Evolutionary conservation across 2,329 filamentous ascomycete species (phyloP).

Genomic region (Fusarium sp.): DNA sequence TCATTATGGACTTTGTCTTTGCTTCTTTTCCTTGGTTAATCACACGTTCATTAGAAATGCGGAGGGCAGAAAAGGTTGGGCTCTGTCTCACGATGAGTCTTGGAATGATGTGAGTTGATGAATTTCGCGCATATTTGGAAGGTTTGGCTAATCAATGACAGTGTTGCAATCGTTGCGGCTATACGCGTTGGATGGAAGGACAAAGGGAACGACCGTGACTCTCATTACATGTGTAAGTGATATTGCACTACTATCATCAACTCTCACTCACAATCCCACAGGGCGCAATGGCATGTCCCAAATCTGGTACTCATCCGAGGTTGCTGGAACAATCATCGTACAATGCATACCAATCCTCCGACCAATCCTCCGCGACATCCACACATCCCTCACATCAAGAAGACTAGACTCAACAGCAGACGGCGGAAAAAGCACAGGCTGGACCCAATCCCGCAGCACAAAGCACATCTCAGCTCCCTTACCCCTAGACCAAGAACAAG

Average conservation of each 20-base stretch:
- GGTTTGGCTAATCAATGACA: slow-evolving; percentile 23
- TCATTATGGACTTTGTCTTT: slow-evolving; percentile 66
- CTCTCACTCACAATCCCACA: neutral
- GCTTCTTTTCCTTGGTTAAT: slow-evolving; percentile 64
- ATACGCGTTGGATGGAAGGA: slow-evolving; percentile 63
- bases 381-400: slow-evolving; percentile 41
- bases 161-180: slow-evolving; percentile 61
- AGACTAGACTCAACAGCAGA: slow-evolving; percentile 34
- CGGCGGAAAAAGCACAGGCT: slow-evolving; percentile 34
- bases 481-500: slow-evolving; percentile 6
- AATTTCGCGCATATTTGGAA: neutral
- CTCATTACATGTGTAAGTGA: slow-evolving; percentile 59
- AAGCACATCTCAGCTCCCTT: slow-evolving; percentile 34
- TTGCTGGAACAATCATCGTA: slow-evolving; percentile 66
- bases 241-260: neutral
- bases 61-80: slow-evolving; percentile 61
- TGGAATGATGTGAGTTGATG: slow-evolving; percentile 56
- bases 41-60: slow-evolving; percentile 61
- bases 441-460: slow-evolving; percentile 38
- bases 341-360: slow-evolving; percentile 66
- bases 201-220: slow-evolving; percentile 58
- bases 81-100: slow-evolving; percentile 64
- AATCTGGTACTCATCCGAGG: slow-evolving; percentile 60
- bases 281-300: slow-evolving; percentile 46
- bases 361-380: slow-evolving; percentile 54